Base-by-base conservation (phyloP, 2,329 filamentous ascomycete genomes). In the Penicillium oxalicum region DNA sequence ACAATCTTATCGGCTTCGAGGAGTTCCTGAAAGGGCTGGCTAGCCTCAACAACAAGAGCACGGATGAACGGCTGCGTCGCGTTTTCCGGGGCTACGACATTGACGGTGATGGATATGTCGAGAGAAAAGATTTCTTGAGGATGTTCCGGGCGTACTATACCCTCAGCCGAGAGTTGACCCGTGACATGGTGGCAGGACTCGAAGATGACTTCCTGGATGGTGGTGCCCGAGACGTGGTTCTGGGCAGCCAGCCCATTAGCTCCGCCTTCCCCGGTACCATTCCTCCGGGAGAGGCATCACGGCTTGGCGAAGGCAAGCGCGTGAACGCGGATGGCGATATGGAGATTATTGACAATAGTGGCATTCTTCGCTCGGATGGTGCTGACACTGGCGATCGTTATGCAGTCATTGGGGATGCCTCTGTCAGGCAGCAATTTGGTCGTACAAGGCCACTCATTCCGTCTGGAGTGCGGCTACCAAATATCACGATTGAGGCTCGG, bases 131-230 rank as follows among this genome's bases (percentile, higher is more conserved):
- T 66, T 94, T 96, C 60, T 70, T 97, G 29, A 83, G 91, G 48
- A 86, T 98, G 70, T 95, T 97, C 68, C 80, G 88, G 38, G 91
- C 91, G 0, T 95, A 94, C 67, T 97, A 95, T 67, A 84, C 88
- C 2, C 80, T 96, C 7, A 93, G 90, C 64, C 89, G 91, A 63
- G 87, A 95, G 64, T 84, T 95, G 69, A 90, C 93, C 51, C 82
- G 82, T 51, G 91, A 97, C 56, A 87, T 91, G 51, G 76, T 91
- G 5, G 83, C 87, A 48, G 83, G 83, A 1, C 77, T 90, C 53
- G 86, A 91, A 60, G 87, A 91, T 53, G 86, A 91, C 62, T 79
- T 86, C 46, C 80, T 87, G 34, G 87, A 86, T 51, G 83, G 82
- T 18, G 84, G 90, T 57, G 83, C 87, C 9, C 82, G 87, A 50